A percentile compares a stretch with the other conserved stretches of the same genome.
These are phyloP conservation scores for Penicillium maclennaniae DNA, from an alignment of 495 filamentous ascomycete genomes.

Conservation along the genomic window DNA sequence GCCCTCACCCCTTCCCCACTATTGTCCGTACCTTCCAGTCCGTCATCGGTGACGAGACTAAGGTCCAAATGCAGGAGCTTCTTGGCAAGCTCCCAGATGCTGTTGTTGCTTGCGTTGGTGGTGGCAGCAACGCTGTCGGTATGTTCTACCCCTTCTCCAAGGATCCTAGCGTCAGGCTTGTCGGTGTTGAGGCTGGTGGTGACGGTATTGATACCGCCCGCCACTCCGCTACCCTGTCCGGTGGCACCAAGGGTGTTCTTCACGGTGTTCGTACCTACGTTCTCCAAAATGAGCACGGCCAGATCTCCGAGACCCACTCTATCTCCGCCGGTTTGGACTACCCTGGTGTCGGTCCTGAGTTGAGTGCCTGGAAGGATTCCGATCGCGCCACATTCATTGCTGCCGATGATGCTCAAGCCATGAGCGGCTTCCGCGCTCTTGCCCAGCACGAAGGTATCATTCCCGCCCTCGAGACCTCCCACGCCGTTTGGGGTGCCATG, in stretches of 20 bases:
- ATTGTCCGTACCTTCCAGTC: conserved; percentile 97
- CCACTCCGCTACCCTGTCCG: conserved; percentile 87
- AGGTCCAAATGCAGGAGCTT: conserved; percentile 75
- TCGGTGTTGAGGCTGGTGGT: conserved; percentile 95
- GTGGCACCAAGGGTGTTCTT: conserved; percentile 85
- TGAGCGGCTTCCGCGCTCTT: conserved; percentile 81
- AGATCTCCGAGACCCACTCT: conserved; percentile 92
- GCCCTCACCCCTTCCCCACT: conserved; percentile 93
- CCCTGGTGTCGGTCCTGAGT: conserved; percentile 91
- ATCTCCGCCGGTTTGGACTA: conserved; percentile 98
- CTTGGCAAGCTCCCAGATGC: conserved; percentile 89
- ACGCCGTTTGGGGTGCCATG: conserved; percentile 86
- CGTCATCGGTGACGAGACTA: conserved; percentile 90
- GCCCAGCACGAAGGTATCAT: conserved; percentile 92
- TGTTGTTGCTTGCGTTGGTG: conserved; percentile 93
- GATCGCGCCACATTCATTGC: conserved; percentile 83
- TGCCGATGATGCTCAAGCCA: conserved; percentile 87
- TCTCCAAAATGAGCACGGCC: conserved; percentile 84
- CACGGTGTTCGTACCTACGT: conserved; percentile 96
- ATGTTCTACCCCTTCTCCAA: conserved; percentile 96
- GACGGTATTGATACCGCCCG: conserved; percentile 83
- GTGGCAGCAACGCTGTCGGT: conserved; percentile 84
- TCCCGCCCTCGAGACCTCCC: conserved; percentile 87
- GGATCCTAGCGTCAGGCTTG: conserved; percentile 76
- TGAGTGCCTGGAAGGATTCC: conserved; percentile 87